Conservation (phyloP, 495 filamentous ascomycete species). For the Hypoxylon intermedium region DNA sequence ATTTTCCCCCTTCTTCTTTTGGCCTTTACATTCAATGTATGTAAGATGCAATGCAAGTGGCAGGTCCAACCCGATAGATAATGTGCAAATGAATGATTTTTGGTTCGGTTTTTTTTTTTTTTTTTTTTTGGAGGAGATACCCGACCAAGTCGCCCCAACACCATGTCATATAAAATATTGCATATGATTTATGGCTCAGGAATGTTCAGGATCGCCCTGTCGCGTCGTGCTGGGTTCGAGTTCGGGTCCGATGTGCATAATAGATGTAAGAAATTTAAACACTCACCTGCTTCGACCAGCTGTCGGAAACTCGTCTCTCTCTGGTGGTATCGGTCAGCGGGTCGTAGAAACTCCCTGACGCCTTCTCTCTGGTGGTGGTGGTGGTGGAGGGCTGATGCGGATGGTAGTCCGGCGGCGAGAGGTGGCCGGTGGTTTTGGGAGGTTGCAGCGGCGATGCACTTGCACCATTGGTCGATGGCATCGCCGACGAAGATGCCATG, state of each 20-base stretch:
- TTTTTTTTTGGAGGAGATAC: too few species aligned
- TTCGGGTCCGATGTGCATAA: conserved; percentile 2
- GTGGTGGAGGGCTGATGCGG: conserved; percentile 32
- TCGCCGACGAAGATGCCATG: conserved; percentile 41
- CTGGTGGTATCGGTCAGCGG: conserved; percentile 59
- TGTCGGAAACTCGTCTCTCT: conserved; percentile 56
- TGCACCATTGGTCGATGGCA: conserved; percentile 43
- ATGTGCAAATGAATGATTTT: too few species aligned
- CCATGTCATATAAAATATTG: conserved; percentile 1
- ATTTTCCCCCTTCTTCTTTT: neutral
- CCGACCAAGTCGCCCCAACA: neutral
- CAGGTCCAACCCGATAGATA: neutral
- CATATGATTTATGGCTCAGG: neutral
- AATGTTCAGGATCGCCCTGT: neutral
- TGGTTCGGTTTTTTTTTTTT: too few species aligned
- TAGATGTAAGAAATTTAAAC: conserved; percentile 16
- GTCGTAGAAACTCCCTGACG: conserved; percentile 61
- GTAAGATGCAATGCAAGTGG: neutral
- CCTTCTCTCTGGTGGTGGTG: conserved; percentile 47
- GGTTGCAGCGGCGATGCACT: conserved; percentile 45
- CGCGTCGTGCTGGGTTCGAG: conserved; percentile 2
- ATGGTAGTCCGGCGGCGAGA: conserved; percentile 49
- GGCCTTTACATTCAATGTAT: too few species aligned
- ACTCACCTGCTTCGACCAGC: conserved; percentile 46
- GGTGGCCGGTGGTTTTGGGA: conserved; percentile 39